Evolutionary conservation across 805 yeast genomes (phyloP).

Genomic region (Yamadazyma takamatsuzukensis): DNA sequence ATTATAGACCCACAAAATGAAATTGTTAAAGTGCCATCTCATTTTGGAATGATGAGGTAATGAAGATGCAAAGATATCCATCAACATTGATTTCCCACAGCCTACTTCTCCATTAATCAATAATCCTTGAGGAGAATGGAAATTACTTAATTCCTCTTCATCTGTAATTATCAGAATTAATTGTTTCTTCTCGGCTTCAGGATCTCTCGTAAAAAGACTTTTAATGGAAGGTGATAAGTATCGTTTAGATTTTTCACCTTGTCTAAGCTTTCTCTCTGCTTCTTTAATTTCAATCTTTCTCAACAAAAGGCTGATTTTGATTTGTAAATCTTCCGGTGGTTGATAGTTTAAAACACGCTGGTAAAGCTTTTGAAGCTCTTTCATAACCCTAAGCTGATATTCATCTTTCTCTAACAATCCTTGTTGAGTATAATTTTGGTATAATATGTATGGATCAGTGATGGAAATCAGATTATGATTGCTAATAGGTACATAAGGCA

Average conservation of each 20-base stretch:
- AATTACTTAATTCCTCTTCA: constrained; percentile 54
- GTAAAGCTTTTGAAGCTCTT: constrained; percentile 59
- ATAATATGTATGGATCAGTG: constrained; percentile 62
- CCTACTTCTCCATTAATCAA: constrained; percentile 66
- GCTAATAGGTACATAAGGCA: neutral
- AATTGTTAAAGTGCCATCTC: constrained; percentile 70
- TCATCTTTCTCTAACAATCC: constrained; percentile 55
- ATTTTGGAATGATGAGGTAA: constrained; percentile 61
- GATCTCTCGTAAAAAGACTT: constrained; percentile 26
- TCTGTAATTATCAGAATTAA: constrained; percentile 51
- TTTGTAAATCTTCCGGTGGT: constrained; percentile 48
- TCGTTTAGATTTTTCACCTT: constrained; percentile 1
- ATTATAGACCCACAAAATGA: constrained; percentile 63
- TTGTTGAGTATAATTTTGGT: constrained; percentile 47
- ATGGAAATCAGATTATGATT: constrained; percentile 27
- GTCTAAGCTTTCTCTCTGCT: constrained; percentile 18
- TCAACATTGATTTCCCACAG: constrained; percentile 69
- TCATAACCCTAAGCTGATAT: constrained; percentile 58
- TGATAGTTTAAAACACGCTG: constrained; percentile 54
- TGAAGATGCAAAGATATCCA: constrained; percentile 67
- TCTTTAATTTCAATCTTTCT: constrained; percentile 31
- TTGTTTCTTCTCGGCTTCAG: constrained; percentile 29
- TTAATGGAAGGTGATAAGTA: constrained; percentile 10
- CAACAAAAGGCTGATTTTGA: constrained; percentile 39
- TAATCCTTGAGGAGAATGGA: constrained; percentile 63